A percentile compares a stretch with the other conserved stretches of the same genome.
phyloP scores from a whole-genome alignment of 2,329 filamentous ascomycete species.

The Berkeleyomyces basicola region DNA sequence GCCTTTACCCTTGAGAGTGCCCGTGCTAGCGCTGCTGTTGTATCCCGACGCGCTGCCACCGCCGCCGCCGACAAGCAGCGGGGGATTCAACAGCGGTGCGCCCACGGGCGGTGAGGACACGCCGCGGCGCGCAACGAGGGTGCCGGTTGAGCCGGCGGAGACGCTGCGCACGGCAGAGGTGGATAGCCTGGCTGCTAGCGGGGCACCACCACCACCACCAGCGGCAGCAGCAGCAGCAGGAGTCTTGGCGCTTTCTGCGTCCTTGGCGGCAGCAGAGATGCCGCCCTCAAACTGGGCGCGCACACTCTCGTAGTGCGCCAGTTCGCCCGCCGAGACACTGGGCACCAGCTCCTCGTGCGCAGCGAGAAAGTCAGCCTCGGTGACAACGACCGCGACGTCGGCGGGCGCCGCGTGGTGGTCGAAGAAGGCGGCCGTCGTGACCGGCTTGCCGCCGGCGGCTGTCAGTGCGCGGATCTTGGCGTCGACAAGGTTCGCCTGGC shows the following conservation, averaged over 20 bases:
- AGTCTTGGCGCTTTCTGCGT: not conserved
- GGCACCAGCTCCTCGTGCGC: conserved; percentile 82
- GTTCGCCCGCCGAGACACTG: conserved; percentile 79
- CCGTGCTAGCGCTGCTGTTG: conserved; percentile 9
- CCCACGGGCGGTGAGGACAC: conserved; percentile 16
- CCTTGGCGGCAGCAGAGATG: conserved; percentile 19
- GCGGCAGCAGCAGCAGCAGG: not conserved
- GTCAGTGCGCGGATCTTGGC: conserved; percentile 62
- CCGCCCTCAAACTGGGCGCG: conserved; percentile 63
- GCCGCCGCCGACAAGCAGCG: not conserved
- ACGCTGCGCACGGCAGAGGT: not conserved
- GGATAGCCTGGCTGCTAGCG: not conserved
- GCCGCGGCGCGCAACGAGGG: conserved; percentile 7
- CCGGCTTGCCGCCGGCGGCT: conserved; percentile 28
- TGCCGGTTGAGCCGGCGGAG: not conserved
- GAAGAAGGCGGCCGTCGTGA: conserved; percentile 88
- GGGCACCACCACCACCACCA: not conserved
- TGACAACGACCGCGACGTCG: conserved; percentile 76
- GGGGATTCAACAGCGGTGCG: conserved; percentile 13
- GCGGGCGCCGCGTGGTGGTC: conserved; percentile 73
- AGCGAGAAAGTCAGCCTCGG: conserved; percentile 69
- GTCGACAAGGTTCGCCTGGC: conserved; percentile 72
- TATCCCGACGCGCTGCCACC: not conserved
- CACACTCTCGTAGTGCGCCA: conserved; percentile 80
- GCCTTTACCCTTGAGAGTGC: conserved; percentile 5